phyloP scores from a whole-genome alignment of 805 yeast species.

The Saccharomycopsis sp. region DNA sequence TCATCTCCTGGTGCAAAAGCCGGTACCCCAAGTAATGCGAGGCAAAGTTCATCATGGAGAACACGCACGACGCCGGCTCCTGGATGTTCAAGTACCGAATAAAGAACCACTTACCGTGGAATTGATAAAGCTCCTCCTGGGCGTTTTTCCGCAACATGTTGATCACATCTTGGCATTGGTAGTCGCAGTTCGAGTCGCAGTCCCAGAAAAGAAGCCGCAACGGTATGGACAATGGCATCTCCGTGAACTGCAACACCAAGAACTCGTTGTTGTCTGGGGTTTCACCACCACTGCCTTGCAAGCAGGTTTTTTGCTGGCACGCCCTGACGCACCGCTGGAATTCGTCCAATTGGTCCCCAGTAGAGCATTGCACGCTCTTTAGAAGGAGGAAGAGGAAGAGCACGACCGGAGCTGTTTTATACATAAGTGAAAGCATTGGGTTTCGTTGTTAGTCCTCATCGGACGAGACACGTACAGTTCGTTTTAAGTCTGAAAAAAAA shows the following conservation, averaged over 20 bases:
- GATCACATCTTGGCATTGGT: conserved; percentile 76
- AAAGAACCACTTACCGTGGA: conserved; percentile 98
- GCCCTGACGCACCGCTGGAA: conserved; percentile 47
- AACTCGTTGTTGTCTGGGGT: conserved; percentile 27
- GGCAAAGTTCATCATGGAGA: conserved; percentile 61
- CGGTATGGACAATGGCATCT: conserved; percentile 33
- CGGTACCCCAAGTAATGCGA: conserved; percentile 50
- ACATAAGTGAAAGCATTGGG: no score
- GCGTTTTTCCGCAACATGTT: conserved; percentile 43
- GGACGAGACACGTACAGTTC: no score
- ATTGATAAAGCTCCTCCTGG: conserved; percentile 61
- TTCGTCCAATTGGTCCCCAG: conserved; percentile 52
- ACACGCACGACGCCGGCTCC: conserved; percentile 71
- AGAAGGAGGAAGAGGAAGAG: neutral
- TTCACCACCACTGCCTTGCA: neutral
- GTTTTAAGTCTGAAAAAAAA: no score
- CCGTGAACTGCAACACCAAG: conserved; percentile 29
- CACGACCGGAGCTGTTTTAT: no score
- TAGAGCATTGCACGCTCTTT: conserved; percentile 33
- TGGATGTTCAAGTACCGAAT: conserved; percentile 68
- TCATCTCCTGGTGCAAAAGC: conserved; percentile 26
- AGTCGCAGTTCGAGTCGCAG: conserved; percentile 79
- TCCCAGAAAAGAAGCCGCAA: conserved; percentile 56
- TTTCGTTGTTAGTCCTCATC: no score
- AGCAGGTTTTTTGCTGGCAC: conserved; percentile 31